Evolutionary conservation across 495 filamentous ascomycete species (phyloP).

Genomic region (Neurospora sp.): DNA sequence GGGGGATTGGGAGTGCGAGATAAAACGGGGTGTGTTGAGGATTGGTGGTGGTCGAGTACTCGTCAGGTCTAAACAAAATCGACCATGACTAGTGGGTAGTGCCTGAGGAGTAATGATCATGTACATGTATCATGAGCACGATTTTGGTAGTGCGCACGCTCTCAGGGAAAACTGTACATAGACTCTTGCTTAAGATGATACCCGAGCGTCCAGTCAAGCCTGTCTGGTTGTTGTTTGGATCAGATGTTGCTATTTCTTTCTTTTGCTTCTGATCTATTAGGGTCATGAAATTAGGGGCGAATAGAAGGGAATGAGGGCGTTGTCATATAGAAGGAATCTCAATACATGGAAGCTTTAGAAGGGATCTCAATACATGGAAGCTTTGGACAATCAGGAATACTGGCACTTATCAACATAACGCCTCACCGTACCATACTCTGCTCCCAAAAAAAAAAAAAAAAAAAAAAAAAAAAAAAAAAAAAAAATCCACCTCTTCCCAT

Average conservation of each 20-base stretch:
- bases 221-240: not conserved
- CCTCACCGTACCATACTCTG: no score
- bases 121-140: not conserved
- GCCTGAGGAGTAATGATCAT: not conserved
- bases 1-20: not conserved
- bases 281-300: not conserved
- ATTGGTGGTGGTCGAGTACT: not conserved
- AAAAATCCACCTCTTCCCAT: constrained; percentile 36
- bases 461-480: no score
- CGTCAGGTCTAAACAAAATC: not conserved
- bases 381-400: not conserved
- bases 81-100: not conserved
- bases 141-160: not conserved
- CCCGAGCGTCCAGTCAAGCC: not conserved
- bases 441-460: no score
- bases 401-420: not conserved
- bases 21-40: not conserved
- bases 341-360: not conserved
- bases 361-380: not conserved
- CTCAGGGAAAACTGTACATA: not conserved
- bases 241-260: not conserved
- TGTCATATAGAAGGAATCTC: not conserved
- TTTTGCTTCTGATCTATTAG: not conserved
- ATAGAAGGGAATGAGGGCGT: not conserved
- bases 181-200: not conserved